phyloP scores from a whole-genome alignment of 495 filamentous ascomycete genomes.

The Talaromyces proteolyticus region DNA sequence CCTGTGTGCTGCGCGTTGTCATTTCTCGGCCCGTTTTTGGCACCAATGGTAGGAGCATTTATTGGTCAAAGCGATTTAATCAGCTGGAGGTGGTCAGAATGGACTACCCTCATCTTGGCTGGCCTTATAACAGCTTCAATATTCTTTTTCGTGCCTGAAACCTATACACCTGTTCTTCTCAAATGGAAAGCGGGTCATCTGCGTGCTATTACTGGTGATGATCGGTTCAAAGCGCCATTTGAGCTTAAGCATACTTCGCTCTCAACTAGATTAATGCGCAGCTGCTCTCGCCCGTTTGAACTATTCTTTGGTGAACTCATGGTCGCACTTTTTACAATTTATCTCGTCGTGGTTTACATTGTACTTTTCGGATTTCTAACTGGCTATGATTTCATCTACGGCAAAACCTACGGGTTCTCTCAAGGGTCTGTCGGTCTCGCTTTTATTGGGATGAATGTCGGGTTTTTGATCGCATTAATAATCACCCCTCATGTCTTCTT shows the following conservation, averaged over 20 bases:
- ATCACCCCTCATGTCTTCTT: slow-evolving; percentile 44
- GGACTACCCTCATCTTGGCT: slow-evolving; percentile 36
- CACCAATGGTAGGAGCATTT: slow-evolving; percentile 37
- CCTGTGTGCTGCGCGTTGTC: slow-evolving; percentile 29
- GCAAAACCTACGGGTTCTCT: slow-evolving; percentile 43
- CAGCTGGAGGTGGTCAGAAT: slow-evolving; percentile 42
- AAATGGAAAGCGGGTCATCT: slow-evolving; percentile 39
- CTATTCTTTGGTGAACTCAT: slow-evolving; percentile 33
- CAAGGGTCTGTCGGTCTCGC: slow-evolving; percentile 43
- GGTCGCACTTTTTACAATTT: slow-evolving; percentile 43
- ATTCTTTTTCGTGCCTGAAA: slow-evolving; percentile 38
- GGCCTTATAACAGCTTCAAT: slow-evolving; percentile 26
- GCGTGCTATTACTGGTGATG: slow-evolving; percentile 32
- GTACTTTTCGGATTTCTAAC: slow-evolving; percentile 56
- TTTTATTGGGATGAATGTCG: slow-evolving; percentile 50
- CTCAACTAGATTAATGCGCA: slow-evolving; percentile 15
- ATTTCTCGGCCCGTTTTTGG: slow-evolving; percentile 33
- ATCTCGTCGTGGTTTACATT: slow-evolving; percentile 53
- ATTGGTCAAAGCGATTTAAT: slow-evolving; percentile 24
- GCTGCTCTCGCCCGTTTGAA: slow-evolving; percentile 32
- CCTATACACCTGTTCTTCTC: slow-evolving; percentile 37
- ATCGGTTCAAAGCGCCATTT: slow-evolving; percentile 27
- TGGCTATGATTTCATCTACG: slow-evolving; percentile 56
- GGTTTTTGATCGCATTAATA: slow-evolving; percentile 37
- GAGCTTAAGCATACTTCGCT: slow-evolving; percentile 27